These are phyloP conservation scores for Gastrolobium villosum DNA, from an alignment of 306 rosid species.

Conservation along the genomic window DNA sequence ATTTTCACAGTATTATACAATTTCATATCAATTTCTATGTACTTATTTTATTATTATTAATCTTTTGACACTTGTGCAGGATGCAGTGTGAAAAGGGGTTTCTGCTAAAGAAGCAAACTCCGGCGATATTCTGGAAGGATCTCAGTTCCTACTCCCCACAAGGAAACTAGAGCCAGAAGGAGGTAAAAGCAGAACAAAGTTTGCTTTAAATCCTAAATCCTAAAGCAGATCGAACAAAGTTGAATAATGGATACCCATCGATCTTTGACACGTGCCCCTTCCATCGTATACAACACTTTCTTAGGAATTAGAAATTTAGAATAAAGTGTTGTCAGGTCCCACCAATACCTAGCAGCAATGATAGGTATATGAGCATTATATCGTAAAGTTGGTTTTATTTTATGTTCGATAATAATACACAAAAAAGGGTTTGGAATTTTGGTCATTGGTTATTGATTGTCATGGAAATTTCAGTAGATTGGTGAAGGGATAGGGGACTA, in stretches of 20 bases:
- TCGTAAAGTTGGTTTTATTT: background rate
- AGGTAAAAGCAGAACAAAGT: slow-evolving; percentile 37
- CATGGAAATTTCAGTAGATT: background rate
- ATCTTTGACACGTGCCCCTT: slow-evolving; percentile 37
- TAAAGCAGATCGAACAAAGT: slow-evolving; percentile 38
- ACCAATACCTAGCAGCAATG: slow-evolving; percentile 11
- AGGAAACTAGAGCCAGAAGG: slow-evolving; percentile 52
- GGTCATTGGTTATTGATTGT: slow-evolving; percentile 14
- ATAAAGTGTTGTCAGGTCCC: slow-evolving; percentile 19
- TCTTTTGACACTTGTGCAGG: background rate
- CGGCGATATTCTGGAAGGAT: slow-evolving; percentile 34
- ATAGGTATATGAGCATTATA: slow-evolving; percentile 22
- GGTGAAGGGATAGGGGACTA: slow-evolving; percentile 5
- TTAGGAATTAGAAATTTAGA: slow-evolving; percentile 2
- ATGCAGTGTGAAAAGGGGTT: slow-evolving; percentile 48
- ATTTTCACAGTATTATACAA: too few species aligned
- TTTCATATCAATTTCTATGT: too few species aligned
- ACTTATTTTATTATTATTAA: too few species aligned
- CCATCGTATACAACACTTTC: background rate
- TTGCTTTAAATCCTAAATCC: too few species aligned
- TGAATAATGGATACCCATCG: background rate
- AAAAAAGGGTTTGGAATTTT: background rate
- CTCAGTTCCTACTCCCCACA: slow-evolving; percentile 64
- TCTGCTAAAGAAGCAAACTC: background rate
- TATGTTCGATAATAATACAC: background rate